Base-by-base conservation (phyloP, 345 rosid genomes). In the Adansonia digitata region DNA sequence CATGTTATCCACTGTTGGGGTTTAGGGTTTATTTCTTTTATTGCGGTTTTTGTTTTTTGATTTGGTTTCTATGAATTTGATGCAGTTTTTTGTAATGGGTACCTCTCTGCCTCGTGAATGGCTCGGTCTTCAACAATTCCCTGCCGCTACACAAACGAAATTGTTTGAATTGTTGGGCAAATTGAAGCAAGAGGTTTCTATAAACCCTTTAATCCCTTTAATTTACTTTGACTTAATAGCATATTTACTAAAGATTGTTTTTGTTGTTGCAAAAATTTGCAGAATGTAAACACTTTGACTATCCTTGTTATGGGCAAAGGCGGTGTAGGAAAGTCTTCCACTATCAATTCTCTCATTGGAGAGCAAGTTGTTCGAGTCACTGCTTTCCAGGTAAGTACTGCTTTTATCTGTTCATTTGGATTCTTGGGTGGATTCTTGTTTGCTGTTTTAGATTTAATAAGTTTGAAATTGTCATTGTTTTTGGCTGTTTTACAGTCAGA, bases 261-360 rank as follows among this genome's bases (percentile, higher is more conserved):
- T 17, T 55, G 2, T 62, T 53, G 7, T 3, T 61, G 29, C 8
- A 26, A 31, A 65, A 63, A 57, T 27, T 80, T 75, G 63, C 80
- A 91, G 97, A 86, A 91, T 53, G 86, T 88, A 60, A 82, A 79
- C 74, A 83, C 85, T 72, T 79, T 89, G 84, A 91, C 94, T 77
- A 82, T 91, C 78, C 87, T 91, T 87, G 97, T 91, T 61, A 37
- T 91, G 90, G 97, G 97, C 27, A 91, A 91, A 87, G 92, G 92
- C 10, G 94, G 97, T 71, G 91, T 90, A 37, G 97, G 97, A 22
- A 91, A 91, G 81, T 91, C 97, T 71, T 91, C 97, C 27, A 91
- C 94, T 15, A 87, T 91, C 78, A 91, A 90, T 81, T 91, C 97
- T 75, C 91, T 91, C 24, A 78, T 91, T 27, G 88, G 94, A 18